These are phyloP conservation scores for Chaetoscypha palmicola DNA, from an alignment of 2,329 filamentous ascomycete species.

Conservation along the genomic window DNA sequence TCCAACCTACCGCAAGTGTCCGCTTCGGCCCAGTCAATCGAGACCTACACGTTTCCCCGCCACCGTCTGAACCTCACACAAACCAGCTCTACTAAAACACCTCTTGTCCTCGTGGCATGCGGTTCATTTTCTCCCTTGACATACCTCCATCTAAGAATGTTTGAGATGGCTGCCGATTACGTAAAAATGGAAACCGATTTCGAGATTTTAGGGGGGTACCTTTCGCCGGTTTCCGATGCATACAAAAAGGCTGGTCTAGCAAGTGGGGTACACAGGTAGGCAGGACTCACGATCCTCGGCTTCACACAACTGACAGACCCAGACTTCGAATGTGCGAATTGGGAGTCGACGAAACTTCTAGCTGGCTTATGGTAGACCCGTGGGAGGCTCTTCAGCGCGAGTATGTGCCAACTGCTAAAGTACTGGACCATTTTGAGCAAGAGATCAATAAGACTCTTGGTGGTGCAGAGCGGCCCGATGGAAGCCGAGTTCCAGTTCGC, in stretches of 20 bases:
- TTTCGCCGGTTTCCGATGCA: slow-evolving; percentile 46
- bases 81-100: slow-evolving; percentile 50
- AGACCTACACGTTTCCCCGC: slow-evolving; percentile 42
- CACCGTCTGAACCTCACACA: slow-evolving; percentile 50
- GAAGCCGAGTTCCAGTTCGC: slow-evolving; percentile 54
- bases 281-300: not conserved
- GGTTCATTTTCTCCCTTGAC: slow-evolving; percentile 69
- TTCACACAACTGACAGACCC: slow-evolving; percentile 5
- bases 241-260: slow-evolving; percentile 78
- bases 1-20: slow-evolving; percentile 7
- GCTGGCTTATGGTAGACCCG: slow-evolving; percentile 79
- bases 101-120: slow-evolving; percentile 62
- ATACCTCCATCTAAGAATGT: slow-evolving; percentile 77
- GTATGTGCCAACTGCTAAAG: slow-evolving; percentile 83
- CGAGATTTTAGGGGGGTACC: slow-evolving; percentile 79
- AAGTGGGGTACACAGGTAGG: slow-evolving; percentile 59
- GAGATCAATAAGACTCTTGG: slow-evolving; percentile 77
- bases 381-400: slow-evolving; percentile 82
- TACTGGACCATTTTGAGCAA: slow-evolving; percentile 84
- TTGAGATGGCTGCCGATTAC: slow-evolving; percentile 74
- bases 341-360: slow-evolving; percentile 65
- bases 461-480: slow-evolving; percentile 63
- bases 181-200: slow-evolving; percentile 68
- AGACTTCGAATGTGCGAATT: slow-evolving; percentile 80
- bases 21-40: slow-evolving; percentile 13